phyloP scores from a whole-genome alignment of 169 alveolate genomes.

The Hepatocystis sp. region DNA sequence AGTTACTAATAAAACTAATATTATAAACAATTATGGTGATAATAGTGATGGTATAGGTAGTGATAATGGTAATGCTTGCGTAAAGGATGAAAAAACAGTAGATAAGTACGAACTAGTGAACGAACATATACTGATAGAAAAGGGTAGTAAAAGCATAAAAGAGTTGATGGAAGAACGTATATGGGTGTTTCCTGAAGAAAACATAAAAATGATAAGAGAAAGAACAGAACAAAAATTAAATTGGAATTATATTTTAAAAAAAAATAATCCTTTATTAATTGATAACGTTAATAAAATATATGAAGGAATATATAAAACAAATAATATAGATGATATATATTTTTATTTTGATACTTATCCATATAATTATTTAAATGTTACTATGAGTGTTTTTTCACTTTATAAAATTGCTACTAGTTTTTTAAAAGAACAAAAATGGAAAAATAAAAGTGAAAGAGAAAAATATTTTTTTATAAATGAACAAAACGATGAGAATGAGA shows the following conservation, averaged over 20 bases:
- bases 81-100: not conserved
- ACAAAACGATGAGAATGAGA: not conserved
- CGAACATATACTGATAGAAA: constrained; percentile 25
- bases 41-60: not conserved
- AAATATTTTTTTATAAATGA: not conserved
- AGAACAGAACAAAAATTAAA: constrained; percentile 38
- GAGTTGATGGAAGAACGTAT: constrained; percentile 43
- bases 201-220: constrained; percentile 58
- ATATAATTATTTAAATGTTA: constrained; percentile 50
- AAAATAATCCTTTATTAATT: constrained; percentile 29
- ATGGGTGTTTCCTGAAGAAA: constrained; percentile 58
- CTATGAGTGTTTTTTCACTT: constrained; percentile 69
- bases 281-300: constrained; percentile 57
- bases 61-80: not conserved
- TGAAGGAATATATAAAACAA: constrained; percentile 26
- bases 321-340: constrained; percentile 45
- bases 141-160: constrained; percentile 29
- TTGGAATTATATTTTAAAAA: constrained; percentile 63
- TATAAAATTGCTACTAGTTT: constrained; percentile 37
- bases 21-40: not conserved
- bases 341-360: constrained; percentile 67
- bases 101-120: constrained; percentile 30
- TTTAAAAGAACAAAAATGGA: constrained; percentile 22
- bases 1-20: too few relatives aligned
- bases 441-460: constrained; percentile 4